Percentiles rank a stretch among this genome's conserved stretches.
phyloP scores from a whole-genome alignment of 2,329 filamentous ascomycete genomes.

The Pseudogymnoascus sp. region DNA sequence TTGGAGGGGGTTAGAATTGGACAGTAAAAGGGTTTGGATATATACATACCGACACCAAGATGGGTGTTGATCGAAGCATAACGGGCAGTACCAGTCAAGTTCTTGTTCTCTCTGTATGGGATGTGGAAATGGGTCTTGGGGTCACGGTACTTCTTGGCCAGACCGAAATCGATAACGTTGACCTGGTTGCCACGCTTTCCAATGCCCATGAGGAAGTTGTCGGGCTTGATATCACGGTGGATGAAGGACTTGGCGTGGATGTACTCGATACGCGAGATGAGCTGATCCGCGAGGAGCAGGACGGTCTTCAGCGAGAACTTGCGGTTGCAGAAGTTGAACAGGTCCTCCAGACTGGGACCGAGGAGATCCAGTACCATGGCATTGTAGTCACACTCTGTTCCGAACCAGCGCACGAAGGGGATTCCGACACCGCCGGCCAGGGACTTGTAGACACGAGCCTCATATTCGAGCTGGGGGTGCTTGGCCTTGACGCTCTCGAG shows the following conservation, averaged over 20 bases:
- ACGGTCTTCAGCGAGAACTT: slow-evolving; percentile 99
- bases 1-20: slow-evolving; percentile 33
- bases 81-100: slow-evolving; percentile 95
- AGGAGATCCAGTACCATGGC: slow-evolving; percentile 98
- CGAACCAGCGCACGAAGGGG: slow-evolving; percentile 98
- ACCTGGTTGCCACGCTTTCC: slow-evolving; percentile 99
- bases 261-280: slow-evolving; percentile 98
- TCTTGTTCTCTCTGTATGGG: slow-evolving; percentile 99
- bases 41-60: slow-evolving; percentile 72
- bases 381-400: slow-evolving; percentile 99
- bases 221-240: slow-evolving; percentile 98
- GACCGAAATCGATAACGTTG: slow-evolving; percentile 97
- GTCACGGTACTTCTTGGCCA: slow-evolving; percentile 99
- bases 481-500: slow-evolving; percentile 99
- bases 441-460: slow-evolving; percentile 85
- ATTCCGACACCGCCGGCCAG: slow-evolving; percentile 96
- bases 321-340: slow-evolving; percentile 99
- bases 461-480: slow-evolving; percentile 97
- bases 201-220: slow-evolving; percentile 99
- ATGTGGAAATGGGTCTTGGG: slow-evolving; percentile 99
- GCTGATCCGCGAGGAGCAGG: slow-evolving; percentile 89
- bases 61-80: slow-evolving; percentile 99
- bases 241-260: slow-evolving; percentile 99
- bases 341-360: slow-evolving; percentile 89
- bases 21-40: neutral